Base-by-base conservation (phyloP, 192 early-diverging fungal species). In the Coemansia sp. region DNA sequence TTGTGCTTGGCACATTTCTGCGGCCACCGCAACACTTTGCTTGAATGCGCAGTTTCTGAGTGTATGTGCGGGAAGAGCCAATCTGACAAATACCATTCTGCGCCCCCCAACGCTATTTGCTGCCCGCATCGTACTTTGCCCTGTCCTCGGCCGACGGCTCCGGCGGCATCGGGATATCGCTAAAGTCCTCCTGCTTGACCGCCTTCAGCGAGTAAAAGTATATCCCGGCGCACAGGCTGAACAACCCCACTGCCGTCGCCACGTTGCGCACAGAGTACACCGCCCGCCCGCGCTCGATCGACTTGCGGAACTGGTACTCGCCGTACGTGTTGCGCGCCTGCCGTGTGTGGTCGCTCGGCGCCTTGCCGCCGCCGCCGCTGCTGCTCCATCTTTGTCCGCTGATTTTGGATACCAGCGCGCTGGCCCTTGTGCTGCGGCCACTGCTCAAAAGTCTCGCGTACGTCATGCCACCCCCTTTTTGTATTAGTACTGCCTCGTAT, bases 151-250 rank as follows among this genome's bases (percentile, higher is more conserved):
- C 53, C 4, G 68, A 44, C 2, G 61, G 75, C 52, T 61, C 51
- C 17, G 69, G 61, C n/a, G 89, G 89, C 57, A 90, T 76, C 19
- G 82, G 81, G 25, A 90, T 77, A 61, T 90, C 89, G 58, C 83
- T 84, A 66, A 87, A 89, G 72, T 89, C 86, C 63, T 90, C 89
- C 63, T 90, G 89, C 66, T 80, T 81, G 9, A 90, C 86, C 10
- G 86, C 87, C 49, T 86, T 63, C 17, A 90, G 83, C 49, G 87
- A 85, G 71, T 90, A 90, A 63, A 85, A 81, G 57, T 87, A 78
- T 14, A 78, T 57, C 8, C 69, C 62, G 7, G 59, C 37, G 38
- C 48, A 63, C 9, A 24, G 23, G 12, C 61, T 49, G 3, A 14
- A 39, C 57, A 78, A 43, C 9, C 54, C 69, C 14, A 63, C 27